Evolutionary conservation across 345 rosid species (phyloP).

Genomic region (Dipteronia dyeriana): DNA sequence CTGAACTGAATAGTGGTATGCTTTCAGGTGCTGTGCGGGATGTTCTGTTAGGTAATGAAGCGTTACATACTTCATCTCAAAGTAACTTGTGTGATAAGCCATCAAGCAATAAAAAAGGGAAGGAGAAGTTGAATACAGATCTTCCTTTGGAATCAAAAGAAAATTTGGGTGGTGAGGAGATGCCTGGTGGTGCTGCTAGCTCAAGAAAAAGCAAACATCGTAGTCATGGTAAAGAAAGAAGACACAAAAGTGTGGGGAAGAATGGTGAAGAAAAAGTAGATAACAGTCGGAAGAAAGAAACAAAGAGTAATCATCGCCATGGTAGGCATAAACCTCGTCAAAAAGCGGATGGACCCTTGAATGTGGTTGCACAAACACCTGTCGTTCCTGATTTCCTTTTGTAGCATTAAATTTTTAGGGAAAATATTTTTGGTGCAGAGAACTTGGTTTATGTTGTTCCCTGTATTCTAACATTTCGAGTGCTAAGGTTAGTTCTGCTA

Average conservation of each 20-base stretch:
- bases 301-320: constrained; percentile 53
- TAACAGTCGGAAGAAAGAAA: constrained; percentile 40
- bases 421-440: constrained; percentile 1
- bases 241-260: constrained; percentile 38
- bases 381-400: constrained; percentile 81
- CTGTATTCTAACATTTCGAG: constrained; percentile 13
- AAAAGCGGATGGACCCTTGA: constrained; percentile 40
- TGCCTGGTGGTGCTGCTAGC: constrained; percentile 36
- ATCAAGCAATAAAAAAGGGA: constrained; percentile 61
- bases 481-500: constrained; percentile 28
- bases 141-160: constrained; percentile 34
- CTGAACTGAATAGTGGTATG: constrained; percentile 41
- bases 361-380: constrained; percentile 35
- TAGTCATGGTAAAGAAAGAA: constrained; percentile 54
- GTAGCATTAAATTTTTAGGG: constrained; percentile 32
- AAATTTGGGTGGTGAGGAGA: constrained; percentile 35
- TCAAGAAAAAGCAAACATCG: constrained; percentile 54
- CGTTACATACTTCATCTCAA: constrained; percentile 29
- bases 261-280: constrained; percentile 43
- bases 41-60: constrained; percentile 59
- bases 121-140: constrained; percentile 46
- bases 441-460: constrained; percentile 13
- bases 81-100: constrained; percentile 28
- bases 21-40: constrained; percentile 70
- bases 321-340: constrained; percentile 54